Evolutionary conservation across 2,329 filamentous ascomycete species (phyloP).

Genomic region (Hyphodiscus sp.): DNA sequence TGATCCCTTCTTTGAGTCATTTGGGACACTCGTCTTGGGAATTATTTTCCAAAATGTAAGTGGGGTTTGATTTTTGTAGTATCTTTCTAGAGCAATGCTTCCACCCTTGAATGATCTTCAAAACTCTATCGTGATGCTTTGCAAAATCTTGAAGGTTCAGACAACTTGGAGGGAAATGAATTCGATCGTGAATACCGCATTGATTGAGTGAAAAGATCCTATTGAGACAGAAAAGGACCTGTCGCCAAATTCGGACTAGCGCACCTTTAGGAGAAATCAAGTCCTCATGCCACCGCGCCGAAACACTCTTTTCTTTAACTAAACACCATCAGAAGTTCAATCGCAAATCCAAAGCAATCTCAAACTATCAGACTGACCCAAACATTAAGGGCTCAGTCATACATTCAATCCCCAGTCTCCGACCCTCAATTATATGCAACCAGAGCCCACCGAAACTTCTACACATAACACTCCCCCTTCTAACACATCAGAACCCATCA

Average conservation of each 20-base stretch:
- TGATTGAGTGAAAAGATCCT: too few relatives aligned
- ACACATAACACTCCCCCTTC: conserved; percentile 35
- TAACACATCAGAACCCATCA: conserved; percentile 30
- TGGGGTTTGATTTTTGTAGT: too few relatives aligned
- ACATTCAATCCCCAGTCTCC: conserved; percentile 9
- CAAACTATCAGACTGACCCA: conserved; percentile 26
- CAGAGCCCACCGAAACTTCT: conserved; percentile 45
- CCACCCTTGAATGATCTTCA: too few relatives aligned
- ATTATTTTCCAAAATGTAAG: too few relatives aligned
- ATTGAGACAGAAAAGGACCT: background rate
- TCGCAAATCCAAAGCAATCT: conserved; percentile 7
- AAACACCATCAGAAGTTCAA: background rate
- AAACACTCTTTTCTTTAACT: background rate
- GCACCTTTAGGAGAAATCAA: background rate
- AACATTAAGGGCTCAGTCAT: conserved; percentile 30
- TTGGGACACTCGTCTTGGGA: too few relatives aligned
- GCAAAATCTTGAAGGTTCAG: too few relatives aligned
- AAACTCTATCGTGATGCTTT: too few relatives aligned
- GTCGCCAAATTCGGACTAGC: background rate
- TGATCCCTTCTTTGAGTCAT: too few relatives aligned
- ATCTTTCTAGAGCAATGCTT: too few relatives aligned
- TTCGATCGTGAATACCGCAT: too few relatives aligned
- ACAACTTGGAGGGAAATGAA: too few relatives aligned
- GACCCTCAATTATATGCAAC: conserved; percentile 56
- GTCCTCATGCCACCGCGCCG: background rate